A percentile compares a stretch with the other conserved stretches of the same genome.
Evolutionary conservation across 495 filamentous ascomycete genomes (phyloP).

Genomic region (Penicillium parvum): DNA sequence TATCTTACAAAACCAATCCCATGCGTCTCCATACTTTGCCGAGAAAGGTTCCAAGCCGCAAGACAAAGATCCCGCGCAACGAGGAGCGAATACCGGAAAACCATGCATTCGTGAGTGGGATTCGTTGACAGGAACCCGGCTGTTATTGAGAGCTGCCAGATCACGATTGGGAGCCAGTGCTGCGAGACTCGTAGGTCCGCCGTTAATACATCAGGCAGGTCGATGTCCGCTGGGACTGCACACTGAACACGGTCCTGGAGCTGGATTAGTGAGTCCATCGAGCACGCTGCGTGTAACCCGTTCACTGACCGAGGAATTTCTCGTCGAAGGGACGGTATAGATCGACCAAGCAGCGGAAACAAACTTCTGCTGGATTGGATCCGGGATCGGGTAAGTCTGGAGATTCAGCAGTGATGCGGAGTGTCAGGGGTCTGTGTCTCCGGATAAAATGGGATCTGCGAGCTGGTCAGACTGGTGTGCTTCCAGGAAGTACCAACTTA

Average conservation of each 20-base stretch:
- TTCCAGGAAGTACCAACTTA: conserved; percentile 16
- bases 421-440: conserved; percentile 65
- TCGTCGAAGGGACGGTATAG: conserved; percentile 73
- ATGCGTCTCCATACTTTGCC: conserved; percentile 61
- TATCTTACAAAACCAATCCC: conserved; percentile 58
- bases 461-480: neutral
- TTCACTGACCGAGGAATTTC: conserved; percentile 65
- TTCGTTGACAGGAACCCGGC: conserved; percentile 50
- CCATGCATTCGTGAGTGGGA: conserved; percentile 56
- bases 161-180: conserved; percentile 71
- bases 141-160: conserved; percentile 61
- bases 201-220: conserved; percentile 57
- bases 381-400: conserved; percentile 49
- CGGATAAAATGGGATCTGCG: conserved; percentile 65
- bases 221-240: conserved; percentile 57
- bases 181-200: conserved; percentile 65
- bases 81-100: conserved; percentile 64
- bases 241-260: conserved; percentile 65
- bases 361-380: conserved; percentile 27
- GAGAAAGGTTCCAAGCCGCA: conserved; percentile 63
- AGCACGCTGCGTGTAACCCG: conserved; percentile 55
- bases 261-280: conserved; percentile 49
- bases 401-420: conserved; percentile 60
- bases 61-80: conserved; percentile 65
- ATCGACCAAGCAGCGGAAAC: conserved; percentile 60